Percentiles rank a stretch among this genome's conserved stretches.
Evolutionary conservation across 495 filamentous ascomycete genomes (phyloP).

Genomic region (Penicillium psychrofluorescens): DNA sequence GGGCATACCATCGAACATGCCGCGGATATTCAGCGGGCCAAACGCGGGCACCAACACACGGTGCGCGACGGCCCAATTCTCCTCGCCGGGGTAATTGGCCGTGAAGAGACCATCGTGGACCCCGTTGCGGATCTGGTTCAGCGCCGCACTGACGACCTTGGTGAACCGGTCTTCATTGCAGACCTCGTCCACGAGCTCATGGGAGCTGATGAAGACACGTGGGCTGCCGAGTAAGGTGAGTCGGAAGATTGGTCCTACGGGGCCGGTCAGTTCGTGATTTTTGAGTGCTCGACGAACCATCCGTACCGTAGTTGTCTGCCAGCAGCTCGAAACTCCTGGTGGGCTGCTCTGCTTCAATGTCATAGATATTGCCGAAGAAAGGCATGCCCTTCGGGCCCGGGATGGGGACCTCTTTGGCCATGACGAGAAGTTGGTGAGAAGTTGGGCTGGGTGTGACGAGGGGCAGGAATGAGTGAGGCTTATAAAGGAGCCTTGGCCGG

Average conservation of each 20-base stretch:
- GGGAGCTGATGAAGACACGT: slow-evolving; percentile 34
- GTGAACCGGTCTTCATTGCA: slow-evolving; percentile 62
- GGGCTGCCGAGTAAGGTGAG: slow-evolving; percentile 19
- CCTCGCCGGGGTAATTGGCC: slow-evolving; percentile 47
- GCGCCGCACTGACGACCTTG: slow-evolving; percentile 42
- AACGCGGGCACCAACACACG: slow-evolving; percentile 61
- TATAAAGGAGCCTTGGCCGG: no score
- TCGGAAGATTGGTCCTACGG: slow-evolving; percentile 49
- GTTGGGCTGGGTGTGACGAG: neutral
- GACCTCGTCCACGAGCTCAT: slow-evolving; percentile 54
- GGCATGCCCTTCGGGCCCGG: slow-evolving; percentile 58
- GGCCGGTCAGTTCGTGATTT: slow-evolving; percentile 1
- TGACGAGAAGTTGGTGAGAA: slow-evolving; percentile 8
- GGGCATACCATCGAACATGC: slow-evolving; percentile 52
- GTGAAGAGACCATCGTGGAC: slow-evolving; percentile 66
- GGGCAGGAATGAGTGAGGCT: no score
- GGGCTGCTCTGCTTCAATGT: slow-evolving; percentile 47
- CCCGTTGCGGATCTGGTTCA: slow-evolving; percentile 51
- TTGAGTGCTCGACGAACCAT: neutral
- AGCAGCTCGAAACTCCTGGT: slow-evolving; percentile 46
- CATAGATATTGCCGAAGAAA: slow-evolving; percentile 57
- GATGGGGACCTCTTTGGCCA: slow-evolving; percentile 30
- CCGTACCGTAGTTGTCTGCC: slow-evolving; percentile 54
- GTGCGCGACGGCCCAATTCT: slow-evolving; percentile 67
- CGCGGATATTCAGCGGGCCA: slow-evolving; percentile 59